Base-by-base conservation (phyloP, 202 grass and related monocot genomes). In the Musa balbisiana region DNA sequence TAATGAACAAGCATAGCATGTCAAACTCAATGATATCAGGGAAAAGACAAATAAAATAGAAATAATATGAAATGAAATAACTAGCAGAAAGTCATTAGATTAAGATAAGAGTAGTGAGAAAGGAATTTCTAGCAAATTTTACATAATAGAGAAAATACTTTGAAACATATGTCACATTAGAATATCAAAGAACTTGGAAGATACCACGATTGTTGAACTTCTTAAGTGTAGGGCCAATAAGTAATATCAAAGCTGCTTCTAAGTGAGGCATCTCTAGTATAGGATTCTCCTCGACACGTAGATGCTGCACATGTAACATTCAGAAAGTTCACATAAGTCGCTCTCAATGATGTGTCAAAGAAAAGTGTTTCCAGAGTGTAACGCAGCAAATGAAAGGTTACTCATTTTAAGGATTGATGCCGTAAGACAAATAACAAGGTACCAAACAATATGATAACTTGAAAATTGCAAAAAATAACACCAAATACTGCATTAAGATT, bases 191-290 rank as follows among this genome's bases (percentile, higher is more conserved):
- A 82, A 19, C 13, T 65, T 64, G 29, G 5, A 63, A 25, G 59
- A 73, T 89, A 98, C 94, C 91, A 82, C 78, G 86, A 26, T 98
- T 87, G 17, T 98, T 98, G 83, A 98, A 93, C 80, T 92, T 93
- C 72, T 93, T 98, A 73, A 98, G 82, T 49, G 83, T 93, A 79
- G 88, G 87, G 52, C 94, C 94, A 82, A 98, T 84, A 66, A 98
- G 94, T 71, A 93, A 83, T 80, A 94, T 82, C 55, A 81, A 86
- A 65, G 84, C 86, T 66, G 85, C 91, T 85, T 93, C 94, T 68
- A 93, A 76, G 82, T 98, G 88, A 83, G 88, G 85, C 72, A 84
- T 86, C 56, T 98, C 94, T 77, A 98, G 81, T 73, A 98, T 64
- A 65, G 91, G 94, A 82, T 93, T 98, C 69, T 98, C 94, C 86